Evolutionary conservation across 805 yeast species (phyloP), one percentile per base, ranked within the genome.

Genomic region (Metschnikowia proteae): DNA sequence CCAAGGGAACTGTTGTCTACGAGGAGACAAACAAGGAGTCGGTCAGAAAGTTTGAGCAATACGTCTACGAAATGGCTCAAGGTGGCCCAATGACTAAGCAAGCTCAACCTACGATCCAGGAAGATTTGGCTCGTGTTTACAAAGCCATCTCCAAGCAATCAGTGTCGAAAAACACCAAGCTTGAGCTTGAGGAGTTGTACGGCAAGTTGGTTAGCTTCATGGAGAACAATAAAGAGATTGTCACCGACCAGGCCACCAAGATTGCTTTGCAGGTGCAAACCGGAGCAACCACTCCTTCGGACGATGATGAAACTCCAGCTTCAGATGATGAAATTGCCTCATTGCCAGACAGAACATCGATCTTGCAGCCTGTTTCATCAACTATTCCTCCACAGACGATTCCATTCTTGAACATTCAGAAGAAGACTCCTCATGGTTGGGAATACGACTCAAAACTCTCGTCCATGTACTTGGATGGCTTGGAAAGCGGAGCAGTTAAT

Each of bases 31-130:
- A 88, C 65, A 87, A 96, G 71, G 88, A 91, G 43, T 81, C 92
- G 53, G 95, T 91, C 55, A 84, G 97, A 72, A 94, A 94, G 68
- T 80, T 94, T 55, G 97, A 94, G 73, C 92, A 91, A 67, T 94
- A 94, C 67, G 97, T 94, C 57, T 80, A 83, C 65, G 96, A 88
- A 70, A 91, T 94, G 97, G 96, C 98, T 46, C 84, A 81, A 63
- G 99, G 99, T 72, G 91, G 96, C 60, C 83, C 82, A 57, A 71
- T 88, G 63, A 88, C 97, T 51, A 82, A 77, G 59, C 74, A 73
- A 51, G 47, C 58, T 23, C 85, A 87, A 63, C 88, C 92, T 59
- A 77, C 92, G 32, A 83, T 88, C 62, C 84, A 87, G 66, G 92
- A 89, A 65, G 96, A 90, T 69, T 78, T 89, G 65, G 80, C 89